A percentile compares a stretch with the other conserved stretches of the same genome.
These are phyloP conservation scores for Blastocystis hominis DNA, from an alignment of 352 stramenopile species.

Conservation along the genomic window DNA sequence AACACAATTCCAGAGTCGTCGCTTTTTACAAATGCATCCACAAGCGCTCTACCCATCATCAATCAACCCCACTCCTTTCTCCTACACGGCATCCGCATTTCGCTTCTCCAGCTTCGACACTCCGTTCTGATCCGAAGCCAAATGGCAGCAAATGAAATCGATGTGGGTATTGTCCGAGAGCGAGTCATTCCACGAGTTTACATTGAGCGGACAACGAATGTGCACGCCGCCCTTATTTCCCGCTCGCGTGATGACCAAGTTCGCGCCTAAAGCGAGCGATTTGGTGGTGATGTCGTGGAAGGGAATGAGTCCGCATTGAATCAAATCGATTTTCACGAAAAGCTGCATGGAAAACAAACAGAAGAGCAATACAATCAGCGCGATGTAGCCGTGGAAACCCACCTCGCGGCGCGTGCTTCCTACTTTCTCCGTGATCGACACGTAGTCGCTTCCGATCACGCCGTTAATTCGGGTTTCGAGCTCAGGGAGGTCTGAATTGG, in stretches of 20 bases:
- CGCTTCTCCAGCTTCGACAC: constrained; percentile 15
- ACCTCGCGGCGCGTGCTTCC: constrained; percentile 24
- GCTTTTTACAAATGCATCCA: background rate
- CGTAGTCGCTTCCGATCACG: constrained; percentile 28
- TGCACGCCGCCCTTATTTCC: constrained; percentile 43
- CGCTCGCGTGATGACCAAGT: constrained; percentile 36
- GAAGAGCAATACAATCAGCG: background rate
- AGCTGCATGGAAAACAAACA: background rate
- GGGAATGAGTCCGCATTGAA: constrained; percentile 31
- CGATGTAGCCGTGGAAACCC: constrained; percentile 52
- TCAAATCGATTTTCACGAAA: constrained; percentile 29
- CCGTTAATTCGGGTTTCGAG: background rate
- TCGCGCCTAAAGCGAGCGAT: constrained; percentile 9
- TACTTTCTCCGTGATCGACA: constrained; percentile 18
- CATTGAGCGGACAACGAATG: background rate
- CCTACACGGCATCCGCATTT: constrained; percentile 13
- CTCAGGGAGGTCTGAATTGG: constrained; percentile 24
- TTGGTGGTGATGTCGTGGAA: background rate
- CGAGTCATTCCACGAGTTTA: background rate
- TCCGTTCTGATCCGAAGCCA: constrained; percentile 29
- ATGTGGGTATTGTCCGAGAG: background rate
- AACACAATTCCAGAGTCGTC: background rate
- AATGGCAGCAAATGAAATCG: constrained; percentile 41
- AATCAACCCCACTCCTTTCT: background rate
- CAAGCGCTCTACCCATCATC: background rate